These are phyloP conservation scores for Colletotrichum noveboracense DNA, from an alignment of 2,329 filamentous ascomycete genomes.

Conservation along the genomic window DNA sequence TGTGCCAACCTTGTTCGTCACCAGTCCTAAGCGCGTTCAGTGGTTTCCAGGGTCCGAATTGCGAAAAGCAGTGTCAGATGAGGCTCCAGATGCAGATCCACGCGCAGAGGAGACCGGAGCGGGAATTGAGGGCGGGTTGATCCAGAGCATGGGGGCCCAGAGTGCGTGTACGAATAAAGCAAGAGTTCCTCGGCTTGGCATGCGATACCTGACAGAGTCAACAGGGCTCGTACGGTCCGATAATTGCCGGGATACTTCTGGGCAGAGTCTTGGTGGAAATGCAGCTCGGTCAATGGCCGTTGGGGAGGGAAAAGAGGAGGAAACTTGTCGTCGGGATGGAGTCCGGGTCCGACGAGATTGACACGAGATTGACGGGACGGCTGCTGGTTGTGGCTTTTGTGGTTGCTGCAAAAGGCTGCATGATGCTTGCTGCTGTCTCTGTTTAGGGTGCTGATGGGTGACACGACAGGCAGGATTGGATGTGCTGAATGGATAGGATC, in stretches of 20 bases:
- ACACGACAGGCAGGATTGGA: neutral
- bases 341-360: neutral
- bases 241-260: neutral
- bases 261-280: neutral
- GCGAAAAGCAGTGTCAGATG: neutral
- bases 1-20: neutral
- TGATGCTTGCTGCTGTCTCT: neutral
- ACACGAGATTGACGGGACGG: neutral
- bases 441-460: neutral
- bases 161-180: neutral
- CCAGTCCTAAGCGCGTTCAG: neutral
- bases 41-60: neutral
- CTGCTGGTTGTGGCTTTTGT: neutral
- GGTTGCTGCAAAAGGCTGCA: neutral
- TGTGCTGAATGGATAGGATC: neutral
- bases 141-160: neutral
- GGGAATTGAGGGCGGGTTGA: neutral
- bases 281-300: neutral
- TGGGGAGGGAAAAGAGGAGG: neutral
- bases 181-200: neutral
- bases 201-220: neutral
- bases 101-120: neutral
- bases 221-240: conserved; percentile 1
- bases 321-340: neutral
- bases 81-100: neutral